Evolutionary conservation across 805 yeast species (phyloP), one percentile per base, ranked within the genome.

Genomic region (Saccharomycopsis lassenensis): DNA sequence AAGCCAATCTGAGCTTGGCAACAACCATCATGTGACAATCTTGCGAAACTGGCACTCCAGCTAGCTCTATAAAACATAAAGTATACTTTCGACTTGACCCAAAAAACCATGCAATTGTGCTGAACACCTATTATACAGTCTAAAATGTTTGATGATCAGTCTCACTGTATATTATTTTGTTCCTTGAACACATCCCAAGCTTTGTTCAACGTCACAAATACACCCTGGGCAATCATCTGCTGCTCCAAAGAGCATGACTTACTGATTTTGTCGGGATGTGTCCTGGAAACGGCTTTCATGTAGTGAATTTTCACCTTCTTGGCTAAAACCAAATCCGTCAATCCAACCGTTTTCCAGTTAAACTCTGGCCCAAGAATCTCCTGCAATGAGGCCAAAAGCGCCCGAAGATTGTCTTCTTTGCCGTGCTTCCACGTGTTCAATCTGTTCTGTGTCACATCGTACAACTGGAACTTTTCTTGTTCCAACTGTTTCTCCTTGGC

Each of bases 281-380:
- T 95, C 24, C 75, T 67, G 1, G 97, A 81, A 45, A 91, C 83
- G 2, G 95, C 81, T 56, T 79, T 83, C 94, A 91, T 87, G 12
- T 91, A 91, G 14, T 65, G 64, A 24, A 89, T 62, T 54, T 89
- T 89, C 25, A 86, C 96, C 54, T 82, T 86, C 48, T 86, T 87
- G 14, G 94, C 89, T 45, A 87, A 62, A 41, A 91, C 91, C 41
- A 91, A 61, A 39, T 89, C 96, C 3, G 77, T 66, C 51, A 79
- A 56, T 1, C 75, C 55, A 4, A 86, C 77, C 12, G 69, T 62
- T 44, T 68, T 69, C 93, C 91, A 82, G 26, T 69, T 67, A 2
- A 69, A 45, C 31, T 67, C 73, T 8, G 82, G 75, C 74, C 83
- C 74, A 10, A 91, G 57, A 12, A 91, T 67, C 2, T 59, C 55